A percentile compares a stretch with the other conserved stretches of the same genome.
Conservation (phyloP, 192 early-diverging fungal species). For the Gamsiella multidivaricata region DNA sequence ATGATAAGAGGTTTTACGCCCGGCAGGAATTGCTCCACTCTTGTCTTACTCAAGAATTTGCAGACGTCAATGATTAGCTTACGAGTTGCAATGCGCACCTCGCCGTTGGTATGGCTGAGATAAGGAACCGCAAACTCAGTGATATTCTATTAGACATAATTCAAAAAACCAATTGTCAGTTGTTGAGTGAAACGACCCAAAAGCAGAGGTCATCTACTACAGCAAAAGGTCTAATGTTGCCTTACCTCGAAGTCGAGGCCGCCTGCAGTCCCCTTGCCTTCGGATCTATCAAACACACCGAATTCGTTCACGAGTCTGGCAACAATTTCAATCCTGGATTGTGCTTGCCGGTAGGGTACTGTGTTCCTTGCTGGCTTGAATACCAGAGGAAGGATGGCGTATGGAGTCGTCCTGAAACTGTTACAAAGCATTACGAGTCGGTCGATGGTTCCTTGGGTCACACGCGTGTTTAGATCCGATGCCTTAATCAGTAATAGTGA, state of each 20-base stretch:
- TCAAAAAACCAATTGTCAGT: background rate
- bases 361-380: constrained; percentile 58
- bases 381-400: constrained; percentile 64
- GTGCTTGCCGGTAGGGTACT: constrained; percentile 60
- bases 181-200: too few species aligned
- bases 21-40: constrained; percentile 51
- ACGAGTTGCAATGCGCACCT: constrained; percentile 69
- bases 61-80: constrained; percentile 64
- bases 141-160: constrained; percentile 45
- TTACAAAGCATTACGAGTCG: constrained; percentile 63
- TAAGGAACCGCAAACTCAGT: constrained; percentile 67
- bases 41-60: constrained; percentile 45
- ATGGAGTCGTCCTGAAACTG: constrained; percentile 57
- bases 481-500: constrained; percentile 63
- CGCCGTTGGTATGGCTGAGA: constrained; percentile 67
- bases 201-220: background rate
- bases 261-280: constrained; percentile 43
- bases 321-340: constrained; percentile 65
- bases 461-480: constrained; percentile 67
- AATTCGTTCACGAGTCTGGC: constrained; percentile 57
- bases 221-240: background rate
- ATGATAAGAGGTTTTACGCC: constrained; percentile 51
- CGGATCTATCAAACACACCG: constrained; percentile 54
- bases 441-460: constrained; percentile 59
- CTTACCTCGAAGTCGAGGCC: constrained; percentile 62